These are phyloP conservation scores for Cercospora sojina DNA, from an alignment of 2,329 filamentous ascomycete species.

Conservation along the genomic window DNA sequence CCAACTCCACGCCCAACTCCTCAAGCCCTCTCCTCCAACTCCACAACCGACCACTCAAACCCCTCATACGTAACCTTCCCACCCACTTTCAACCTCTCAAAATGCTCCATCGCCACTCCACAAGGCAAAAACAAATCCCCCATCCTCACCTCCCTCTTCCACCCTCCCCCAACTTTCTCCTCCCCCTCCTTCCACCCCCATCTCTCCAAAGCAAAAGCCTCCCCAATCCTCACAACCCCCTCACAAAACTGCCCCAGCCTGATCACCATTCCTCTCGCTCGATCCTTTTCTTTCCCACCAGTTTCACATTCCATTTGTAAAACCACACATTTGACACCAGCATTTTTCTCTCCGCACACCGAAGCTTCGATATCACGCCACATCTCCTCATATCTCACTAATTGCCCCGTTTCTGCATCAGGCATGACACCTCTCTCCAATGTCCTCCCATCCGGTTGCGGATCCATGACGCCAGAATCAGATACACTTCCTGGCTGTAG, in stretches of 20 bases:
- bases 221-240: constrained; percentile 53
- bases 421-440: constrained; percentile 62
- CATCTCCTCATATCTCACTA: constrained; percentile 54
- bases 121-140: constrained; percentile 46
- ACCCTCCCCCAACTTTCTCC: constrained; percentile 28
- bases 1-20: constrained; percentile 1
- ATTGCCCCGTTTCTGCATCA: constrained; percentile 54
- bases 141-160: constrained; percentile 42
- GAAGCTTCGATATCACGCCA: constrained; percentile 42
- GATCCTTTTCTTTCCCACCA: constrained; percentile 26
- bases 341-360: constrained; percentile 35
- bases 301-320: constrained; percentile 42
- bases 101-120: constrained; percentile 36
- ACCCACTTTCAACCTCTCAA: constrained; percentile 35
- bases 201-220: constrained; percentile 52
- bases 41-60: constrained; percentile 5
- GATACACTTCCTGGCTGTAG: constrained; percentile 39
- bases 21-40: constrained; percentile 2
- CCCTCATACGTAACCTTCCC: constrained; percentile 28
- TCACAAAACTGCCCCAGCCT: constrained; percentile 57
- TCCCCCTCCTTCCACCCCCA: constrained; percentile 48
- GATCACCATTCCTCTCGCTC: constrained; percentile 53
- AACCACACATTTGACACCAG: constrained; percentile 45
- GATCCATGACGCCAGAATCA: constrained; percentile 60
- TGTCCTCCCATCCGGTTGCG: constrained; percentile 41